phyloP scores from a whole-genome alignment of 169 alveolate species.

The Sarcocystis neurona region DNA sequence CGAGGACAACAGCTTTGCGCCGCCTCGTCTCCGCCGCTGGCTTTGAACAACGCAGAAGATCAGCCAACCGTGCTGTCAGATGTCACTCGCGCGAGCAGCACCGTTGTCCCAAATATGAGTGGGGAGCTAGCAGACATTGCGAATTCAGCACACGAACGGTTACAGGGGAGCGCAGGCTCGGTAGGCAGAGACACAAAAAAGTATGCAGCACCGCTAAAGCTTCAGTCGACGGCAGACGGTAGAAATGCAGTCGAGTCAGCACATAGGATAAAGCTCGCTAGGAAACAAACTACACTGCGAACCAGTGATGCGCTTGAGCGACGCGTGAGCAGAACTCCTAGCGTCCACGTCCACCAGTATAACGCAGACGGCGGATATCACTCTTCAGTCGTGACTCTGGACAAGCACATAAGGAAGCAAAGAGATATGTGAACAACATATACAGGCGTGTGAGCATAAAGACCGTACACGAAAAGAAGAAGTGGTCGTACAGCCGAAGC shows the following conservation, averaged over 20 bases:
- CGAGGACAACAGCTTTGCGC: background rate
- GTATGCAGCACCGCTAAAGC: too few relatives aligned
- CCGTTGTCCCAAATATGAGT: too few relatives aligned
- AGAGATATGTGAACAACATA: background rate
- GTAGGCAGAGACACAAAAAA: background rate
- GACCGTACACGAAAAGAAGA: background rate
- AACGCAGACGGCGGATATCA: slow-evolving; percentile 5
- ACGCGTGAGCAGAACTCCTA: background rate
- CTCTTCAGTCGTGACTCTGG: background rate
- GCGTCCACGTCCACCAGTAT: slow-evolving; percentile 10
- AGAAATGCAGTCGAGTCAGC: background rate
- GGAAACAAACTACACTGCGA: too few relatives aligned
- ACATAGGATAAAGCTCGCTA: too few relatives aligned
- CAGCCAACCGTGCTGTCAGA: too few relatives aligned
- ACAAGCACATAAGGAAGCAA: background rate
- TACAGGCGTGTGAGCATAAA: background rate
- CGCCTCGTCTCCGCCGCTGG: background rate
- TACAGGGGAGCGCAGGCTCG: background rate
- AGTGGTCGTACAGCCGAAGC: too few relatives aligned
- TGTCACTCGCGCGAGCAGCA: too few relatives aligned
- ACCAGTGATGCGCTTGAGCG: too few relatives aligned
- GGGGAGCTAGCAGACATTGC: background rate
- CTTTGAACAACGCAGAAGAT: background rate
- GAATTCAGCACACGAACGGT: background rate
- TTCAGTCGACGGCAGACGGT: too few relatives aligned